phyloP scores from a whole-genome alignment of 2,329 filamentous ascomycete species.

The Alternaria consortialis region DNA sequence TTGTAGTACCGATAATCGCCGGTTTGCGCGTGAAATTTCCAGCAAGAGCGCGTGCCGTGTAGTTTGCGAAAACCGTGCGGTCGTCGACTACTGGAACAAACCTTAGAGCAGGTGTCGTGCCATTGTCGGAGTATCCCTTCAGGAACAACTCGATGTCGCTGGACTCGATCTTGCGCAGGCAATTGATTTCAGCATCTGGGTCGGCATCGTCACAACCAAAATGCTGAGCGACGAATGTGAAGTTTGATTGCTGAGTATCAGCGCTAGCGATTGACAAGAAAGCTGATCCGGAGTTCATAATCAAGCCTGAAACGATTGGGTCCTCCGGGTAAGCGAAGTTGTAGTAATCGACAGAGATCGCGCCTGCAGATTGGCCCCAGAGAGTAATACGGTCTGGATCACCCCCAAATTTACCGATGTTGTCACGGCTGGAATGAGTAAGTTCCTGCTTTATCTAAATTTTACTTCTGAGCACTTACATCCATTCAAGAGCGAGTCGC shows the following conservation, averaged over 20 bases:
- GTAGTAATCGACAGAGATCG: constrained; percentile 57
- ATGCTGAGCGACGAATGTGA: constrained; percentile 50
- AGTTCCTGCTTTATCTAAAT: constrained; percentile 11
- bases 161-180: constrained; percentile 47
- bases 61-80: constrained; percentile 47
- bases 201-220: constrained; percentile 45
- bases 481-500: constrained; percentile 52
- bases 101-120: constrained; percentile 32
- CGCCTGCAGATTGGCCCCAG: constrained; percentile 53
- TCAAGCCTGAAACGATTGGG: constrained; percentile 54
- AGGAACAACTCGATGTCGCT: constrained; percentile 46
- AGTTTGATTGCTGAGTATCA: constrained; percentile 46
- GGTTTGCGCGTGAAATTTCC: constrained; percentile 42
- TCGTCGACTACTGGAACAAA: constrained; percentile 45
- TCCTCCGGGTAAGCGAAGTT: constrained; percentile 59
- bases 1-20: constrained; percentile 49
- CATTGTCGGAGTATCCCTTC: constrained; percentile 38
- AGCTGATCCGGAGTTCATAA: constrained; percentile 39
- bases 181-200: constrained; percentile 44
- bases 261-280: constrained; percentile 18
- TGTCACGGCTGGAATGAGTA: constrained; percentile 31
- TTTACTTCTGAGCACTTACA: constrained; percentile 1
- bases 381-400: constrained; percentile 51
- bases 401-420: constrained; percentile 50
- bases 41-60: constrained; percentile 41